Conservation (phyloP, 352 stramenopile species). For the Phytopythium ostracodes region DNA sequence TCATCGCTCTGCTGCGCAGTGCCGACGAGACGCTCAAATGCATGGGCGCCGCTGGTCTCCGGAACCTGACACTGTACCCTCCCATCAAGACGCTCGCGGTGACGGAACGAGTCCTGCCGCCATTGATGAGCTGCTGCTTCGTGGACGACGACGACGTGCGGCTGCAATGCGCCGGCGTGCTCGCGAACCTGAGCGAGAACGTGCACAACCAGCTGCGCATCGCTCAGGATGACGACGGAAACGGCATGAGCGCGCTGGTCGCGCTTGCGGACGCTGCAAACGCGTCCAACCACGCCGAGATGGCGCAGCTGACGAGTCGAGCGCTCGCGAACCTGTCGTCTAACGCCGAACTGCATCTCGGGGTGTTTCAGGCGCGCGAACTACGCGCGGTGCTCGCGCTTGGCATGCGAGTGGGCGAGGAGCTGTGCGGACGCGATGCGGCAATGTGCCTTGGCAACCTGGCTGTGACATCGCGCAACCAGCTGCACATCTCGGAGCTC, state of each 20-base stretch:
- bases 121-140: slow-evolving; percentile 58
- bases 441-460: slow-evolving; percentile 93
- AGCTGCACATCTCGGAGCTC: slow-evolving; percentile 84
- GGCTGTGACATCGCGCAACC: slow-evolving; percentile 88
- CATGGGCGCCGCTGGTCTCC: slow-evolving; percentile 83
- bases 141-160: slow-evolving; percentile 78
- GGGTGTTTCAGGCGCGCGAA: slow-evolving; percentile 81
- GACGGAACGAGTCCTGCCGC: slow-evolving; percentile 55
- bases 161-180: slow-evolving; percentile 82
- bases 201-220: slow-evolving; percentile 88
- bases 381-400: slow-evolving; percentile 78
- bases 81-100: slow-evolving; percentile 71
- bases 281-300: slow-evolving; percentile 63
- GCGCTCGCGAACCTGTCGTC: slow-evolving; percentile 90
- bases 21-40: slow-evolving; percentile 76
- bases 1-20: slow-evolving; percentile 82
- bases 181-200: slow-evolving; percentile 93
- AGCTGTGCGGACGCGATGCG: slow-evolving; percentile 88
- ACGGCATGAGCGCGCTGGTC: slow-evolving; percentile 59
- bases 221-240: slow-evolving; percentile 46
- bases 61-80: slow-evolving; percentile 84
- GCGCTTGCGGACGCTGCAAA: slow-evolving; percentile 63
- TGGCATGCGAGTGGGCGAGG: slow-evolving; percentile 52
- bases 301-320: slow-evolving; percentile 87
- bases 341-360: slow-evolving; percentile 90